Conservation (phyloP, 1,284 basidiomycete genomes). For the Tilletia indica region DNA sequence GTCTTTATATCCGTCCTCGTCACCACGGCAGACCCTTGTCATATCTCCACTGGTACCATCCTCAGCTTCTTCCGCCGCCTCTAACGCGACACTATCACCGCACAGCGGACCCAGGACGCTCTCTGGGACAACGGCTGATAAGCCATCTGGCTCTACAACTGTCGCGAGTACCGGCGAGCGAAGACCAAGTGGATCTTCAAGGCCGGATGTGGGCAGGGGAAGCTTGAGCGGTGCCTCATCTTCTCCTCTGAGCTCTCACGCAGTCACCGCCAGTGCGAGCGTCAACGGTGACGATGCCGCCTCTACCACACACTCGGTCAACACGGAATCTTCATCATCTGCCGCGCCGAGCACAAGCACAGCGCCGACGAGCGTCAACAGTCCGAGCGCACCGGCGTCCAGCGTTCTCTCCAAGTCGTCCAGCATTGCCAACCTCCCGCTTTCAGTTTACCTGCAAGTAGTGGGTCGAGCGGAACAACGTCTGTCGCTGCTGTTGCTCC, state of each 20-base stretch:
- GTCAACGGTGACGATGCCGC: constrained; percentile 13
- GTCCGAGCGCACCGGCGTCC: not conserved
- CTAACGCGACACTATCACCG: not conserved
- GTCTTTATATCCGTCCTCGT: not conserved
- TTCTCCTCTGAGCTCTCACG: not conserved
- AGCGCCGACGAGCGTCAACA: constrained; percentile 7
- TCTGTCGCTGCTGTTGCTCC: no score
- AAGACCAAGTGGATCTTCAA: not conserved
- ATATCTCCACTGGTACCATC: not conserved
- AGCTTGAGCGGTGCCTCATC: not conserved
- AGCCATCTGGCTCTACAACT: not conserved
- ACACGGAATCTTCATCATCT: not conserved
- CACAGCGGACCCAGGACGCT: no score
- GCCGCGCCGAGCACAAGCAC: constrained; percentile 12
- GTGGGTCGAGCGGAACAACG: no score
- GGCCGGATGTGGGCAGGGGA: not conserved
- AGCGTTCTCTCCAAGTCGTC: not conserved
- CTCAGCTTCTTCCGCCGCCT: not conserved
- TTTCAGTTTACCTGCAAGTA: no score
- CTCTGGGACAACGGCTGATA: not conserved
- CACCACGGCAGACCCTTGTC: not conserved
- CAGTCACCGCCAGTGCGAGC: constrained; percentile 3
- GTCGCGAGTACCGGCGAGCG: not conserved
- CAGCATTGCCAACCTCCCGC: not conserved
- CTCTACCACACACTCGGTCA: constrained; percentile 8